phyloP scores from a whole-genome alignment of 2,329 filamentous ascomycete species.

The Alternaria brassicicola region DNA sequence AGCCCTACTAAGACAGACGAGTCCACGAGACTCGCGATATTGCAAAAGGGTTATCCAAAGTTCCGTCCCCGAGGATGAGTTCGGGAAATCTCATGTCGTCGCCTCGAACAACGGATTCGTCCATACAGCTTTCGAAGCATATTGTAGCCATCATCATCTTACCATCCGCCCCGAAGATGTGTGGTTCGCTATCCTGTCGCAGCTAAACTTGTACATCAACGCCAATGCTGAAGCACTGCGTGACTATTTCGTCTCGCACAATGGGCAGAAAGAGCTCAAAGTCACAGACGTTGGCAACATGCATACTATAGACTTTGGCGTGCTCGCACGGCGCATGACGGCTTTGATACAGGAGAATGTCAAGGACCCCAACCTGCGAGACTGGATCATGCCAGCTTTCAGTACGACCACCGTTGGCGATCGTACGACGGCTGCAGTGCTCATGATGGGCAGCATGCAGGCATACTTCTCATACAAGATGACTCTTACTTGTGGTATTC shows the following conservation, averaged over 20 bases:
- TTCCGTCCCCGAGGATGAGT: slow-evolving; percentile 7
- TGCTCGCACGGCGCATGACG: slow-evolving; percentile 11
- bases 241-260: slow-evolving; percentile 41
- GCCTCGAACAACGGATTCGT: slow-evolving; percentile 26
- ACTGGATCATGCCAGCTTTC: slow-evolving; percentile 29
- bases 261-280: slow-evolving; percentile 27
- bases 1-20: background rate
- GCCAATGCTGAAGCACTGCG: slow-evolving; percentile 31
- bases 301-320: slow-evolving; percentile 2
- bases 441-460: slow-evolving; percentile 28
- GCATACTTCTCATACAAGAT: slow-evolving; percentile 22
- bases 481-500: slow-evolving; percentile 16
- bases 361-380: slow-evolving; percentile 12
- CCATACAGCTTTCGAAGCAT: slow-evolving; percentile 20
- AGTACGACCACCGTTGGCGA: slow-evolving; percentile 25
- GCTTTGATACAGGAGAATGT: slow-evolving; percentile 15
- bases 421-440: slow-evolving; percentile 12
- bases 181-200: slow-evolving; percentile 34
- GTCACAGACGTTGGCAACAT: slow-evolving; percentile 14
- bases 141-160: slow-evolving; percentile 28
- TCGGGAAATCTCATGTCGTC: slow-evolving; percentile 1
- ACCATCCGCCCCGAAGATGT: slow-evolving; percentile 35
- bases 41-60: slow-evolving; percentile 14
- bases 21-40: background rate
- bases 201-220: slow-evolving; percentile 36